Base-by-base conservation (phyloP, 2,329 filamentous ascomycete genomes). In the Colletotrichum sp. region DNA sequence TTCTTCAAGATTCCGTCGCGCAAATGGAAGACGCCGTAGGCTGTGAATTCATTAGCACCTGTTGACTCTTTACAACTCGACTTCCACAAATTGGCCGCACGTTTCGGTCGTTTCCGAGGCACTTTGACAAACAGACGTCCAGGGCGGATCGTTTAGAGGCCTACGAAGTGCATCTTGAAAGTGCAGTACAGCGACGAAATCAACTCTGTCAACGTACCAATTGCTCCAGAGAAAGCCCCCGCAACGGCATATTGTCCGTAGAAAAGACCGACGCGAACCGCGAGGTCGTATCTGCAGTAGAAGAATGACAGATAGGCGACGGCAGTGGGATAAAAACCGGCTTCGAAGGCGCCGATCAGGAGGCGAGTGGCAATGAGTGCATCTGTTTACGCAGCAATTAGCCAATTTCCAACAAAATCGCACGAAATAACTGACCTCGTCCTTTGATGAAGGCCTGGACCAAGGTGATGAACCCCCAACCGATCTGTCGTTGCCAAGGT, bases 231-330 rank as follows among this genome's bases (percentile, higher is more conserved):
- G 39, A 92, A 84, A 1, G 90, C 90, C 8, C 89, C 89, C 4
- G 90, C 89, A 9, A 92, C 84, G 3, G 89, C 89, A 72, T 88
- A 89, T 80, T 91, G 89, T 9, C 90, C 89, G 77, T 90, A 92
- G 79, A 92, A 92, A 55, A 91, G 81, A 6, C 86, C 89, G 21
- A 92, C 81, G 2, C 90, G 85, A 18, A 86, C 85, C 6, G 86
- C 90, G 74, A 92, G 90, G 77, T 92, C 90, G 81, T 87, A 91
- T 60, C 89, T 87, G 6, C 89, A 90, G 78, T 92, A 92, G 80
- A 91, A 92, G 68, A 90, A 83, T 21, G 89, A 89, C 32, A 92
- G 85, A 77, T 92, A 92, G n/a, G 87, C 87, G 18, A 92, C 89
- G 3, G 89, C 88, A 1, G 90, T 90, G 5, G 90, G 89, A 77